Conservation (phyloP, 179 eudicot species). For the Carnegiea gigantea region DNA sequence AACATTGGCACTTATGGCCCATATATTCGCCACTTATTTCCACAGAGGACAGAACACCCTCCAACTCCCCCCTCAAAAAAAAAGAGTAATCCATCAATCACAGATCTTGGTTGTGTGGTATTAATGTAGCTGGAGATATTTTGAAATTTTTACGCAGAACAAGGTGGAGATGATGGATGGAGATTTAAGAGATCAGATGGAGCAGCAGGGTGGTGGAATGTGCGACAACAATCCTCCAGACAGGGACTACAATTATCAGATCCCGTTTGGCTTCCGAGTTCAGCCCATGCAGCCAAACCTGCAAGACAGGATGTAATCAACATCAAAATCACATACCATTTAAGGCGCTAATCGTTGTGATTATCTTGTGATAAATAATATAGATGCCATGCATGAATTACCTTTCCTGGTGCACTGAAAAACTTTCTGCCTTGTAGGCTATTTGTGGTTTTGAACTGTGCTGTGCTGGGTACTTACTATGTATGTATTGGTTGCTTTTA, state of each 20-base stretch:
- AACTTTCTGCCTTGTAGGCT: no score
- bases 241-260: constrained; percentile 34
- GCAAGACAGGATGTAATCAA: constrained; percentile 45
- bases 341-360: neutral
- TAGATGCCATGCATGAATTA: neutral
- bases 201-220: constrained; percentile 20
- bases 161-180: constrained; percentile 46
- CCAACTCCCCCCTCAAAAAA: no score
- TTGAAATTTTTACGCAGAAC: constrained; percentile 27
- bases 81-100: no score
- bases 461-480: neutral
- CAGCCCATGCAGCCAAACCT: constrained; percentile 65
- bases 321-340: no score
- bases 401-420: neutral
- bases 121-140: no score
- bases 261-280: constrained; percentile 48
- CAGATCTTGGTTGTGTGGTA: no score
- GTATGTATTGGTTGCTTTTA: neutral
- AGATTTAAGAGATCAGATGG: constrained; percentile 32
- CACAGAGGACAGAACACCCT: no score
- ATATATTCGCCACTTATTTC: no score
- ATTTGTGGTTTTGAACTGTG: neutral
- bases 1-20: no score
- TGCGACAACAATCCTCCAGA: constrained; percentile 26
- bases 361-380: neutral